Percentiles rank a stretch among this genome's conserved stretches.
Evolutionary conservation across 1,139 yeast genomes (phyloP).

Genomic region (Protomyces gravidus): DNA sequence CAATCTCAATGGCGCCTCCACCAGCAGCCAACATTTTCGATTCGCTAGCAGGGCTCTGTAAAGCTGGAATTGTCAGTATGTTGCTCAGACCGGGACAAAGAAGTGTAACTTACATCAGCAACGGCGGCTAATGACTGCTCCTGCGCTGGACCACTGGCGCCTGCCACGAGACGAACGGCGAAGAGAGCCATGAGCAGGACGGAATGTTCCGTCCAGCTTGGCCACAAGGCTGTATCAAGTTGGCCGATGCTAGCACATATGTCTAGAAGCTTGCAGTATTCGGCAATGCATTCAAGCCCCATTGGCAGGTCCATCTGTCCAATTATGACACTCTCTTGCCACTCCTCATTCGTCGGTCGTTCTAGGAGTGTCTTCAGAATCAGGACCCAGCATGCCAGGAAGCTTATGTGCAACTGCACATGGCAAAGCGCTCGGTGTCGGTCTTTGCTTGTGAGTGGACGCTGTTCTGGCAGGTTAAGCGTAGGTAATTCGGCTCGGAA

Average conservation of each 20-base stretch:
- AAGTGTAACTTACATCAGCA: not conserved
- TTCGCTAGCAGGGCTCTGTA: not conserved
- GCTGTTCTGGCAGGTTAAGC: not conserved
- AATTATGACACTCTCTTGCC: not conserved
- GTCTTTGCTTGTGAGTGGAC: not conserved
- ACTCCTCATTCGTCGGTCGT: not conserved
- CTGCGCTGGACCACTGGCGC: not conserved
- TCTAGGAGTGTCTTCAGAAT: not conserved
- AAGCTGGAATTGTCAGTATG: not conserved
- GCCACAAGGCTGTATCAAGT: not conserved
- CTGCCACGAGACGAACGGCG: not conserved
- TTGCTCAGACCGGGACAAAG: not conserved
- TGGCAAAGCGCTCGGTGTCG: not conserved
- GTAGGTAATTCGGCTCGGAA: not conserved
- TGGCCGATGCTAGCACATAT: not conserved
- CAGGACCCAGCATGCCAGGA: not conserved
- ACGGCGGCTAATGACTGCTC: not conserved
- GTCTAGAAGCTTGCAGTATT: not conserved
- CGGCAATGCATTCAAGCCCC: not conserved
- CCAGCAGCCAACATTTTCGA: not conserved
- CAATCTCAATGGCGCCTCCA: not conserved
- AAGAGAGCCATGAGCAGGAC: not conserved
- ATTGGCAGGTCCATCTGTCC: not conserved
- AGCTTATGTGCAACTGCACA: not conserved
- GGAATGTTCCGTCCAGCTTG: not conserved